Evolutionary conservation across 2,329 filamentous ascomycete genomes (phyloP).

Genomic region (Herpotrichia juniperi): DNA sequence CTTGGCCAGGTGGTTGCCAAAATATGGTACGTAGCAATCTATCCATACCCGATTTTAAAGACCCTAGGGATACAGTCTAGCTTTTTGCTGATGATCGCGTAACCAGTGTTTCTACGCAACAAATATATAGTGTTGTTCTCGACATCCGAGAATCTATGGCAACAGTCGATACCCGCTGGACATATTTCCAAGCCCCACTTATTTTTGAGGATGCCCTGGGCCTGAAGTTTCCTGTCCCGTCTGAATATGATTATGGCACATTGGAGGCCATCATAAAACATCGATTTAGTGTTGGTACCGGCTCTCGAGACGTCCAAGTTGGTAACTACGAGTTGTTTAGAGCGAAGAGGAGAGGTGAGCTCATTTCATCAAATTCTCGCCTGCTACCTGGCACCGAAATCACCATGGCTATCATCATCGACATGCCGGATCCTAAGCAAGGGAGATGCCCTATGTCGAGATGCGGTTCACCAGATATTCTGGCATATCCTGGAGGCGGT

Average conservation of each 20-base stretch:
- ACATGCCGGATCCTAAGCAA: background rate
- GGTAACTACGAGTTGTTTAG: slow-evolving; percentile 1
- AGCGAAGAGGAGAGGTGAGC: background rate
- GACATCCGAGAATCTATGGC: background rate
- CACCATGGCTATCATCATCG: slow-evolving; percentile 1
- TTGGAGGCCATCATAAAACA: background rate
- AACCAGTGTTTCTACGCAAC: slow-evolving; percentile 1
- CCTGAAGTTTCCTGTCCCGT: slow-evolving; percentile 2
- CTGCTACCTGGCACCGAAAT: background rate
- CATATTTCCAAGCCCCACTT: background rate
- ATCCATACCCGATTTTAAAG: no score
- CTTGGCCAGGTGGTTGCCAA: background rate
- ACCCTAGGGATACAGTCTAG: no score
- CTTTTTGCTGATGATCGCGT: background rate
- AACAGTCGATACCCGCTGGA: background rate
- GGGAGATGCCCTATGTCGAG: background rate
- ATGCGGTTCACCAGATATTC: background rate
- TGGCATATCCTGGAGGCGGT: background rate
- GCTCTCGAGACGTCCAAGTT: background rate
- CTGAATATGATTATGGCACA: slow-evolving; percentile 1
- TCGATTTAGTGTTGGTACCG: background rate
- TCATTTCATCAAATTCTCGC: background rate
- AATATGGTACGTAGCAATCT: slow-evolving; percentile 3
- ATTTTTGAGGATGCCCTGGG: background rate
- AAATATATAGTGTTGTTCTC: slow-evolving; percentile 1